Percentiles rank a stretch among this genome's conserved stretches.
These are phyloP conservation scores for Delonix regia DNA, from an alignment of 306 rosid species.

Conservation along the genomic window DNA sequence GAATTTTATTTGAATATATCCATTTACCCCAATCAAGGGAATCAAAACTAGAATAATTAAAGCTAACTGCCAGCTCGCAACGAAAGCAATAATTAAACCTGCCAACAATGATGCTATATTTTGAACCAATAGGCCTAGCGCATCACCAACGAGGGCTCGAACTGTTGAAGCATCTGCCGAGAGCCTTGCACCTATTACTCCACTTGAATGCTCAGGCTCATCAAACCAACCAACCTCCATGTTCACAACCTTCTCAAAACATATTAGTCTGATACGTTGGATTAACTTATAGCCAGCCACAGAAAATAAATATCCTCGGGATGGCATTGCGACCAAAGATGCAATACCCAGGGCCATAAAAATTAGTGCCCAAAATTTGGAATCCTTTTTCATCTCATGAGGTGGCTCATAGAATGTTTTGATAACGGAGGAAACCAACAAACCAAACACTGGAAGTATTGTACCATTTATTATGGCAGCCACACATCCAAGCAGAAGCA, in stretches of 20 bases:
- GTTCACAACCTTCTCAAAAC: slow-evolving; percentile 70
- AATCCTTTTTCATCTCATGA: slow-evolving; percentile 54
- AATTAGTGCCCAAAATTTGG: slow-evolving; percentile 72
- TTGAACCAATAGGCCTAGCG: slow-evolving; percentile 58
- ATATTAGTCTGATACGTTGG: slow-evolving; percentile 66
- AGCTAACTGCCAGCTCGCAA: slow-evolving; percentile 71
- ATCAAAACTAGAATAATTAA: slow-evolving; percentile 53
- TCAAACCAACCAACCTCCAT: slow-evolving; percentile 89
- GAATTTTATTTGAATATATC: slow-evolving; percentile 60
- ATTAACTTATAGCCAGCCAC: slow-evolving; percentile 69
- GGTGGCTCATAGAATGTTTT: slow-evolving; percentile 60
- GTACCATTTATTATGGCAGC: slow-evolving; percentile 58
- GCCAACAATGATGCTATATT: slow-evolving; percentile 53
- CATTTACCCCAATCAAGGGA: slow-evolving; percentile 64
- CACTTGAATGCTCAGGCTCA: slow-evolving; percentile 74
- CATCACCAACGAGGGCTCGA: slow-evolving; percentile 72
- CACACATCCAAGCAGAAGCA: slow-evolving; percentile 59
- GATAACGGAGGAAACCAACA: slow-evolving; percentile 57
- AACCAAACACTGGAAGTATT: slow-evolving; percentile 57
- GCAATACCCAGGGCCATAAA: slow-evolving; percentile 54
- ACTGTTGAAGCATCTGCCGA: slow-evolving; percentile 76
- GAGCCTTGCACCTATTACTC: slow-evolving; percentile 72
- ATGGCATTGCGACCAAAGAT: slow-evolving; percentile 51
- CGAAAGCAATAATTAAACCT: slow-evolving; percentile 69
- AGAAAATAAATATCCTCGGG: slow-evolving; percentile 61